phyloP scores from a whole-genome alignment of 139 green algal genomes.

The Zygnema circumcarinatum region DNA sequence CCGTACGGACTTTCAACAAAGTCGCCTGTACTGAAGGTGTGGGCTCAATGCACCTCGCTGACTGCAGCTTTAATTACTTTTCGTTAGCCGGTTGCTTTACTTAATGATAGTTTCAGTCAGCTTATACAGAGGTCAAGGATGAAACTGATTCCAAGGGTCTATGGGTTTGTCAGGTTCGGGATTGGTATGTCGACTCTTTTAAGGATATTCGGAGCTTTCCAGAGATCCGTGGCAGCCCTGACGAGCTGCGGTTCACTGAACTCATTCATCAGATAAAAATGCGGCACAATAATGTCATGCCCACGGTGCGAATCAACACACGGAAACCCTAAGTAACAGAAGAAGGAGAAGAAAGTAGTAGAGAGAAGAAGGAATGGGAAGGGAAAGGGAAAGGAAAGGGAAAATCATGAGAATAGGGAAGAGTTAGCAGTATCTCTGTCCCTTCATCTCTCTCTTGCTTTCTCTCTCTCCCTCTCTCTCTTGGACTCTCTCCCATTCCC shows the following conservation, averaged over 20 bases:
- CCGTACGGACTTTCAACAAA: conserved; percentile 93
- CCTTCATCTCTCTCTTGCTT: no score
- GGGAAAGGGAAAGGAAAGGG: no score
- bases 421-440: no score
- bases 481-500: no score
- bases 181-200: conserved; percentile 99
- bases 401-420: no score
- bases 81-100: background rate
- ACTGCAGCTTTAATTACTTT: background rate
- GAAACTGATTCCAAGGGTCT: conserved; percentile 7
- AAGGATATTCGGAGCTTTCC: conserved; percentile 86
- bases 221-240: conserved; percentile 67
- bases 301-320: conserved; percentile 70
- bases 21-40: conserved; percentile 86
- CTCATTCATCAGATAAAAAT: conserved; percentile 82
- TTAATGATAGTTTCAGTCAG: background rate
- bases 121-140: no score
- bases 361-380: background rate
- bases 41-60: no score
- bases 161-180: conserved; percentile 87
- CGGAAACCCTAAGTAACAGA: background rate
- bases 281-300: conserved; percentile 92
- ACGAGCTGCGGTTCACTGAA: conserved; percentile 91
- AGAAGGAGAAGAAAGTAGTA: background rate
- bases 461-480: no score